These are phyloP conservation scores for Tricholoma hemisulphureum DNA, from an alignment of 768 basidiomycete species.

Conservation along the genomic window DNA sequence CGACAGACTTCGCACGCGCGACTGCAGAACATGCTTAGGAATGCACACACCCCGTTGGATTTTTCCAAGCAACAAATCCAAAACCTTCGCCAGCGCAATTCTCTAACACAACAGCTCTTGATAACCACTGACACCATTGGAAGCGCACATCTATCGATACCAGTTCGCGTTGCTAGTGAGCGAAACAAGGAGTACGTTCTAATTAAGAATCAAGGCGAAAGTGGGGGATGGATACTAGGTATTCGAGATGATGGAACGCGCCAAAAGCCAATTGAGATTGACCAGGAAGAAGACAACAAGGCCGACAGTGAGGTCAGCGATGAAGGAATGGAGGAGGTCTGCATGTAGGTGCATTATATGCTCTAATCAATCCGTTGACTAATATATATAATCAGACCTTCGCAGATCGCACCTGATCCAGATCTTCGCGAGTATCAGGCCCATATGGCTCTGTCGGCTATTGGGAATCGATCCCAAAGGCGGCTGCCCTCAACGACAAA, in stretches of 20 bases:
- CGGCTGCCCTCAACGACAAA: conserved; percentile 29
- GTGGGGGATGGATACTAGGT: conserved; percentile 94
- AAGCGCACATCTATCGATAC: conserved; percentile 85
- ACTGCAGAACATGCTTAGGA: conserved; percentile 84
- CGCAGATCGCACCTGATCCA: conserved; percentile 42
- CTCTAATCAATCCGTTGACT: neutral
- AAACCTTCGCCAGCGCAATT: conserved; percentile 84
- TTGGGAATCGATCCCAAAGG: conserved; percentile 48
- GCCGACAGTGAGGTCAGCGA: conserved; percentile 38
- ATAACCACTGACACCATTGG: conserved; percentile 92
- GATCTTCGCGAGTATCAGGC: conserved; percentile 65
- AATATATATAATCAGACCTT: conserved; percentile 29
- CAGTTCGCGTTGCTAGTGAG: conserved; percentile 92
- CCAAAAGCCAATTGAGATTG: conserved; percentile 84
- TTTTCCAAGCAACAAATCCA: conserved; percentile 97
- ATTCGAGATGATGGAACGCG: conserved; percentile 84
- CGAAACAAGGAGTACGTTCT: conserved; percentile 94
- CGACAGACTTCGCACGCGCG: conserved; percentile 92
- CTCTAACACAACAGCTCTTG: conserved; percentile 89
- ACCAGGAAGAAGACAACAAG: conserved; percentile 47
- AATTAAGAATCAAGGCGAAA: conserved; percentile 83
- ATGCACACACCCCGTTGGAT: conserved; percentile 80
- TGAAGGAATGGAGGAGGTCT: conserved; percentile 80
- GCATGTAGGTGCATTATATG: conserved; percentile 50
- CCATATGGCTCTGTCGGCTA: conserved; percentile 59